A percentile compares a stretch with the other conserved stretches of the same genome.
Conservation (phyloP, 1,284 basidiomycete genomes). For the Trichosporon sp. region DNA sequence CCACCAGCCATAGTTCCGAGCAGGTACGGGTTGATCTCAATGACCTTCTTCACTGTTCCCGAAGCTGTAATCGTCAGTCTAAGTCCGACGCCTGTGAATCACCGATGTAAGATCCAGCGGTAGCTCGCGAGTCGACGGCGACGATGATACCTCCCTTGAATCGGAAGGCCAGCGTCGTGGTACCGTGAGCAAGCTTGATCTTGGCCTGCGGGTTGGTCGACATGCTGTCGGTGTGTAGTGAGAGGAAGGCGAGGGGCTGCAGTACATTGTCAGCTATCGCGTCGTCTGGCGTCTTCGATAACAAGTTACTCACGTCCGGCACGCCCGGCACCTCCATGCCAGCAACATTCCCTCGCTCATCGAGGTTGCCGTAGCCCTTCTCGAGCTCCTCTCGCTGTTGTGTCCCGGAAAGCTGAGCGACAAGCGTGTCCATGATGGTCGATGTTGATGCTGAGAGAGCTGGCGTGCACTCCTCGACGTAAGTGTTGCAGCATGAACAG, state of each 20-base stretch:
- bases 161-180: constrained; percentile 95
- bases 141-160: constrained; percentile 97
- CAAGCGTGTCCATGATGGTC: constrained; percentile 67
- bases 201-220: constrained; percentile 78
- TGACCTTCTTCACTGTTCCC: constrained; percentile 97
- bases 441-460: constrained; percentile 1
- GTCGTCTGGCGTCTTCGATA: not conserved
- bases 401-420: constrained; percentile 54
- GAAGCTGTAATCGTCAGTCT: constrained; percentile 57
- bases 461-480: not conserved
- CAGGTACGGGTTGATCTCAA: constrained; percentile 98
- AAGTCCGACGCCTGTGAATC: not conserved
- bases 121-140: constrained; percentile 94
- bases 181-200: constrained; percentile 99
- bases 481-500: not conserved
- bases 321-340: constrained; percentile 45
- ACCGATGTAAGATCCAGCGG: constrained; percentile 96
- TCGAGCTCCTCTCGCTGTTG: constrained; percentile 39
- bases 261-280: constrained; percentile 8
- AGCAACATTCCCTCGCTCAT: constrained; percentile 32
- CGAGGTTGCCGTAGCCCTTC: constrained; percentile 63
- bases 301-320: constrained; percentile 39
- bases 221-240: constrained; percentile 85
- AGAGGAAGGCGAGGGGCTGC: constrained; percentile 82
- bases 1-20: constrained; percentile 99